Evolutionary conservation across 352 stramenopile species (phyloP).

Genomic region (Phytophthora niederhauseri): DNA sequence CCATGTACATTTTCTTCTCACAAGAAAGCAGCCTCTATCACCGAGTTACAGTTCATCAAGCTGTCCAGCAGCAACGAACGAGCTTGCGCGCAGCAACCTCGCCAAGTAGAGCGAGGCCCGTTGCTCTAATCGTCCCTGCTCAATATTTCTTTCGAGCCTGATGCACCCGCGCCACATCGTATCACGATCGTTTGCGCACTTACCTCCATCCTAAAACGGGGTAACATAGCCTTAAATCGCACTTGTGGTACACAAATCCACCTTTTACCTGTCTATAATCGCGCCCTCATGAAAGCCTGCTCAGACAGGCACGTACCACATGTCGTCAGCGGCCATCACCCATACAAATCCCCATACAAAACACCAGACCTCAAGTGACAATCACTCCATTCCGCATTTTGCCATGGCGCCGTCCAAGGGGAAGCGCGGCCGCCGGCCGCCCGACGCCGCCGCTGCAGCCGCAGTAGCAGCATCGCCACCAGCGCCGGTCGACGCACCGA

Average conservation of each 20-base stretch:
- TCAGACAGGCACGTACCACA: conserved; percentile 7
- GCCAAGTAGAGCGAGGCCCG: not conserved
- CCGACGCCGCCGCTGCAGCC: not conserved
- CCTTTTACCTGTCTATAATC: not conserved
- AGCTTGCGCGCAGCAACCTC: not conserved
- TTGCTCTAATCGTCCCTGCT: conserved; percentile 13
- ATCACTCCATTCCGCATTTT: conserved; percentile 28
- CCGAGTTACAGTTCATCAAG: not conserved
- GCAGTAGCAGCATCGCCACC: not conserved
- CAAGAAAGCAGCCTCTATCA: not conserved
- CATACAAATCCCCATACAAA: not conserved
- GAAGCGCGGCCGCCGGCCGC: conserved; percentile 23
- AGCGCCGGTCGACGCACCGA: not conserved
- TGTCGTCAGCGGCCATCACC: conserved; percentile 3
- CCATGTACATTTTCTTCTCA: not conserved
- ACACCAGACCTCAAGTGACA: not conserved
- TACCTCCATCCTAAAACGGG: not conserved
- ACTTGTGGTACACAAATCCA: conserved; percentile 9
- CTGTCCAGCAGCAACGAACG: not conserved
- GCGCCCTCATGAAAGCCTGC: not conserved
- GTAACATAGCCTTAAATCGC: not conserved
- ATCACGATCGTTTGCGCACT: not conserved
- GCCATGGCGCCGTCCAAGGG: conserved; percentile 27
- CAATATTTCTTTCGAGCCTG: conserved; percentile 24
- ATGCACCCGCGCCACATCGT: not conserved